Evolutionary conservation across 2,329 filamentous ascomycete genomes (phyloP).

Genomic region (Scleromitrula shiraiana): DNA sequence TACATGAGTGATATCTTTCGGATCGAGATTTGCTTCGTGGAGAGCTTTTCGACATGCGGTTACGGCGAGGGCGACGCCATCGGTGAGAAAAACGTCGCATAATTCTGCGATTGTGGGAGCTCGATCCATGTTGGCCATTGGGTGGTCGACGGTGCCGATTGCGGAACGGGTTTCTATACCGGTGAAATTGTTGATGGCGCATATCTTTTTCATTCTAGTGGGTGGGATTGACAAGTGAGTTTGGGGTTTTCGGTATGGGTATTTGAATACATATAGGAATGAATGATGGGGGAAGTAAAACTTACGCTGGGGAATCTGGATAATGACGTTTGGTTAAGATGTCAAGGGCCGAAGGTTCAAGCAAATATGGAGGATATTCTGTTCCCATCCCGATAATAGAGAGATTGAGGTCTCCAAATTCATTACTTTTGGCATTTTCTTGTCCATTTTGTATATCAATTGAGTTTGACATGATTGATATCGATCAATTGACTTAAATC

Average conservation of each 20-base stretch:
- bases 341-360: constrained; percentile 44
- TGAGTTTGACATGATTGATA: not conserved
- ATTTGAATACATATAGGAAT: too few species aligned
- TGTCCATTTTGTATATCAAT: not conserved
- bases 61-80: constrained; percentile 51
- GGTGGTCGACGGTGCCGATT: constrained; percentile 52
- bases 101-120: constrained; percentile 49
- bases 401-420: constrained; percentile 45
- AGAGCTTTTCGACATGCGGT: constrained; percentile 47
- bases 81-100: constrained; percentile 45
- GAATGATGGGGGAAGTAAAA: constrained; percentile 9
- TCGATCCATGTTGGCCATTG: constrained; percentile 47
- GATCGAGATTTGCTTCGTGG: constrained; percentile 43
- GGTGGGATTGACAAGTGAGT: not conserved
- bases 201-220: constrained; percentile 52
- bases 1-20: constrained; percentile 53
- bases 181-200: constrained; percentile 55
- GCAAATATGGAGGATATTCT: constrained; percentile 50
- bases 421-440: constrained; percentile 5
- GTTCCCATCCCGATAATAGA: constrained; percentile 51
- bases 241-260: not conserved
- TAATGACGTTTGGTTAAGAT: constrained; percentile 49
- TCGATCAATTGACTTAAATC: not conserved
- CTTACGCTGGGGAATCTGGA: constrained; percentile 51
- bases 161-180: constrained; percentile 57